A percentile compares a stretch with the other conserved stretches of the same genome.
Conservation (phyloP, 1,284 basidiomycete genomes). For the Marasmius sp. region DNA sequence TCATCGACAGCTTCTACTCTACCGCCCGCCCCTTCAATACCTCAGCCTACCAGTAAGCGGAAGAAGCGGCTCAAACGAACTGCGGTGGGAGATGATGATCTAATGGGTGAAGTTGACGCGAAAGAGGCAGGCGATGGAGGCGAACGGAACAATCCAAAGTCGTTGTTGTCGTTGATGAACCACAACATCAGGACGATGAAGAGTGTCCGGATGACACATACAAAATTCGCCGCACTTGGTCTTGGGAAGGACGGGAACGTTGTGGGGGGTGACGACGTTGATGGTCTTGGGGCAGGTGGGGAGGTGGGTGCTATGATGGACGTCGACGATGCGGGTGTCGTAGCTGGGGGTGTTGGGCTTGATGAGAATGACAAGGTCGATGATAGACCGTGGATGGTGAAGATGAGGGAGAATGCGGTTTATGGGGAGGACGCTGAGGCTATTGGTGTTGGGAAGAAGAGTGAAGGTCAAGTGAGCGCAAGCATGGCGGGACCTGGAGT, state of each 20-base stretch:
- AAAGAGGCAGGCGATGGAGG: neutral
- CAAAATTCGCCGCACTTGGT: slow-evolving; percentile 60
- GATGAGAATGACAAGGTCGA: slow-evolving; percentile 16
- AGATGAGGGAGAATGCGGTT: neutral
- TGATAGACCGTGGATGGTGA: slow-evolving; percentile 14
- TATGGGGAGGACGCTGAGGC: slow-evolving; percentile 31
- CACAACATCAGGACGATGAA: slow-evolving; percentile 71
- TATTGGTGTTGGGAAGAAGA: slow-evolving; percentile 50
- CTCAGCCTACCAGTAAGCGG: slow-evolving; percentile 26
- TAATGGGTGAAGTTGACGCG: neutral
- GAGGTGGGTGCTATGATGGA: slow-evolving; percentile 11
- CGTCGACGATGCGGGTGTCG: slow-evolving; percentile 8
- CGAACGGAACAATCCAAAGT: slow-evolving; percentile 29
- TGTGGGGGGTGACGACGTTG: slow-evolving; percentile 14
- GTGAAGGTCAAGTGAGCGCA: slow-evolving; percentile 57
- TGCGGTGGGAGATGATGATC: slow-evolving; percentile 5
- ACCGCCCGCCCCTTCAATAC: slow-evolving; percentile 26
- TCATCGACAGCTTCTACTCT: neutral
- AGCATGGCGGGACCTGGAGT: slow-evolving; percentile 18
- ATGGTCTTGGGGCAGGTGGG: slow-evolving; percentile 11
- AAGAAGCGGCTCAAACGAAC: slow-evolving; percentile 29
- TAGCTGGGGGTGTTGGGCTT: slow-evolving; percentile 6
- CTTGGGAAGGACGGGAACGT: slow-evolving; percentile 10
- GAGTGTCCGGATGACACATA: slow-evolving; percentile 67
- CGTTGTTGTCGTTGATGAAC: slow-evolving; percentile 67